Base-by-base conservation (phyloP, 225 moss, liverwort and hornwort genomes). In the Thuidium tamariscinum region DNA sequence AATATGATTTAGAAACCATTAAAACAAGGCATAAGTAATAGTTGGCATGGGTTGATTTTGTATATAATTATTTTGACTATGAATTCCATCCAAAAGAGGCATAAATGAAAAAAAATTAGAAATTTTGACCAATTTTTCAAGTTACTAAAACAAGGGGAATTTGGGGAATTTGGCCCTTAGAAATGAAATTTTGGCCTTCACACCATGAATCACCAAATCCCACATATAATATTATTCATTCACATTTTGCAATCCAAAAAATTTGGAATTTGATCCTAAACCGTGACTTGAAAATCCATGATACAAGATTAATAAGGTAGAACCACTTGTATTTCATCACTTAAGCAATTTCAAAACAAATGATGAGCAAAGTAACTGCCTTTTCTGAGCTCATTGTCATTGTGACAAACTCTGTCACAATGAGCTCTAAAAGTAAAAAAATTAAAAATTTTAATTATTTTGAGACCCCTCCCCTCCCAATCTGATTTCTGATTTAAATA, bases 251-350 rank as follows among this genome's bases (percentile, higher is more conserved):
- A 72, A 1, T 4, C 34, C 7, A 1, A 20, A 6, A 8, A 34
- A 51, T 13, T 8, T 10, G 34, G 2, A 2, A 49, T 51, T 74
- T 49, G 74, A 34, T 21, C 49, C 1, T 13, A 20, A 71, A 32
- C 4, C 19, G 1, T 2, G 4, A 20, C 32, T 49, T 12, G 20
- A 74, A 51, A 74, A 32, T 74, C 11, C 20, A 1, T 1, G 7
- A 49, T 7, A 49, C 0, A 0, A 4, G 7, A 7, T 3, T 5
- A 1, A n/a, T n/a, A n/a, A n/a, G n/a, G n/a, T n/a, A n/a, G n/a
- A n/a, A n/a, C n/a, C n/a, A n/a, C n/a, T n/a, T n/a, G n/a, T n/a
- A n/a, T n/a, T n/a, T n/a, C n/a, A n/a, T n/a, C n/a, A n/a, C n/a
- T n/a, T n/a, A n/a, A n/a, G n/a, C n/a, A n/a, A n/a, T n/a, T n/a